Conservation (phyloP, 371 early-diverging fungal genomes). For the Basidiobolus meristosporus region DNA sequence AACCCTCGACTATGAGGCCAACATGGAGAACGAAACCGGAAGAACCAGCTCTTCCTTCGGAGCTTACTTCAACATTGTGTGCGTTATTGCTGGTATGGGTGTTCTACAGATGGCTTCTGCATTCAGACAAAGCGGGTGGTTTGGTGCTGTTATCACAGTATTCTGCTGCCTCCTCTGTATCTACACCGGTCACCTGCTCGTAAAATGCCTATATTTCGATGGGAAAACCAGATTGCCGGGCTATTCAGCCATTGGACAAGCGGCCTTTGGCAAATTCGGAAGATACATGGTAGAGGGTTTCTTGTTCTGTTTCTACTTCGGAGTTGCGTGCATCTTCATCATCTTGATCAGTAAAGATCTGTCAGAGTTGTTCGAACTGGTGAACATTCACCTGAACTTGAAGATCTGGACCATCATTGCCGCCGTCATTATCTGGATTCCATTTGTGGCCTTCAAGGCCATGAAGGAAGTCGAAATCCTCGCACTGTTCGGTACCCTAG, state of each 20-base stretch:
- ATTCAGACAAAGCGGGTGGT: constrained; percentile 65
- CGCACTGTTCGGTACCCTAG: constrained; percentile 23
- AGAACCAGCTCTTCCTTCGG: constrained; percentile 3
- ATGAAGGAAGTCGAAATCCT: constrained; percentile 55
- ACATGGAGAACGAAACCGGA: too few species aligned
- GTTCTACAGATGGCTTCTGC: too few species aligned
- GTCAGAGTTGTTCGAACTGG: constrained; percentile 22
- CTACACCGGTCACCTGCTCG: constrained; percentile 43
- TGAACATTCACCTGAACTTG: too few species aligned
- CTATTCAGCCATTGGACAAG: constrained; percentile 35
- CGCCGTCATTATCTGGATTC: constrained; percentile 39
- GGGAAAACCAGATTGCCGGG: constrained; percentile 18
- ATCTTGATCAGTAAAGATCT: constrained; percentile 41
- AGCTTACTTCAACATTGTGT: constrained; percentile 21
- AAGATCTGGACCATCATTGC: constrained; percentile 37
- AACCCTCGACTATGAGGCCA: too few species aligned
- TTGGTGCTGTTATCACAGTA: constrained; percentile 42
- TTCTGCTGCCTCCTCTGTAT: constrained; percentile 51
- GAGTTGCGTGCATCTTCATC: constrained; percentile 60
- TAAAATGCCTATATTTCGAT: constrained; percentile 45
- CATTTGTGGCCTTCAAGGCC: constrained; percentile 43
- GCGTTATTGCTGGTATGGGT: too few species aligned
- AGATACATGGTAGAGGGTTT: constrained; percentile 38
- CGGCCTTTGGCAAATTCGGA: constrained; percentile 41
- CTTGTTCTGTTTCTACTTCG: constrained; percentile 40